A percentile compares a stretch with the other conserved stretches of the same genome.
Evolutionary conservation across 495 filamentous ascomycete genomes (phyloP).

Genomic region (Chaetomidium leptoderma): DNA sequence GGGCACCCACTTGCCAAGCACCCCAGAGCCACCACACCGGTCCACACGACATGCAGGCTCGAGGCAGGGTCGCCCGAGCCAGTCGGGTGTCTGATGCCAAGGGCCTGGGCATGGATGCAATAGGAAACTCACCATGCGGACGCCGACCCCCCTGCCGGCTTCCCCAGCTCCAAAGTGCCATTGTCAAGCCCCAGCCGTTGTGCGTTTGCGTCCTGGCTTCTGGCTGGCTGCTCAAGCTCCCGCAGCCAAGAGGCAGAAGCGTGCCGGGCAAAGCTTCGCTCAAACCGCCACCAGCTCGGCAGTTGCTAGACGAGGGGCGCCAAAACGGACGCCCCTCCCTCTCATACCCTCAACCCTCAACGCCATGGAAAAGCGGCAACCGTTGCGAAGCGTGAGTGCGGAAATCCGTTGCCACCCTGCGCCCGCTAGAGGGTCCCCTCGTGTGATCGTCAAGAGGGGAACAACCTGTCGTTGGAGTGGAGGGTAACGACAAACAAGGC

Average conservation of each 20-base stretch:
- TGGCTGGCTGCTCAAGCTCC: neutral
- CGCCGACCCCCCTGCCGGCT: neutral
- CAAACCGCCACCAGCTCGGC: constrained; percentile 1
- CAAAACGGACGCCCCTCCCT: neutral
- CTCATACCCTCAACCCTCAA: neutral
- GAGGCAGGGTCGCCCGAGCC: neutral
- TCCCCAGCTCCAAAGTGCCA: neutral
- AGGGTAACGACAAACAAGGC: constrained; percentile 2
- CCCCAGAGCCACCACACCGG: too few relatives aligned
- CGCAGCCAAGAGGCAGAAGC: constrained; percentile 12
- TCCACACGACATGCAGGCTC: neutral
- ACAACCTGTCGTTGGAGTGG: neutral
- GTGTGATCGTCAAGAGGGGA: constrained; percentile 2
- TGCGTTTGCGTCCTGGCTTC: neutral
- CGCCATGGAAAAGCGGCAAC: neutral
- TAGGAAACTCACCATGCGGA: constrained; percentile 15
- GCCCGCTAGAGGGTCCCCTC: neutral
- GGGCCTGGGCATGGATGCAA: constrained; percentile 5
- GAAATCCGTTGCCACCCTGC: neutral
- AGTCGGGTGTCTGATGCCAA: constrained; percentile 12
- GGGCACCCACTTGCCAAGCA: constrained; percentile 1
- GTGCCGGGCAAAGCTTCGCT: constrained; percentile 8
- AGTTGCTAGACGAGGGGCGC: neutral
- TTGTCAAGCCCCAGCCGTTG: constrained; percentile 5
- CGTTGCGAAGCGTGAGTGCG: neutral